phyloP scores from a whole-genome alignment of 805 yeast species.

The Candida chauliodis region DNA sequence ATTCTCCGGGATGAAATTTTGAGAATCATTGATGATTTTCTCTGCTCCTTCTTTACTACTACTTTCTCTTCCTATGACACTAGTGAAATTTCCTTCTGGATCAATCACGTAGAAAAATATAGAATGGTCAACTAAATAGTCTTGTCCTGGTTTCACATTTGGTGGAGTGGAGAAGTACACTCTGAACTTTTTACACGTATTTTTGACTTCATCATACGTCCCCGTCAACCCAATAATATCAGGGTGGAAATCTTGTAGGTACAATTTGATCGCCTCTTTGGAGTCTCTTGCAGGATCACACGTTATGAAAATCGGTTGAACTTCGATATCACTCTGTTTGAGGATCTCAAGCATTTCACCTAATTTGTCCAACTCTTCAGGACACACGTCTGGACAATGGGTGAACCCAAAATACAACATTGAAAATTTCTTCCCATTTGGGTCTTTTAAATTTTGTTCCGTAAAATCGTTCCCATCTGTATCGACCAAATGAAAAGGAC shows the following conservation, averaged over 20 bases:
- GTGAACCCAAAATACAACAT: slow-evolving; percentile 94
- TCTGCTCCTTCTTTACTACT: slow-evolving; percentile 74
- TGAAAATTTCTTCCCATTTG: slow-evolving; percentile 55
- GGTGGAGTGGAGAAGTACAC: slow-evolving; percentile 98
- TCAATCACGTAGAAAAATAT: slow-evolving; percentile 97
- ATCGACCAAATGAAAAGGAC: slow-evolving; percentile 75
- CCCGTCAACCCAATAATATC: slow-evolving; percentile 91
- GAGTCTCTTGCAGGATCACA: slow-evolving; percentile 96
- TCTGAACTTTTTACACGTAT: slow-evolving; percentile 81
- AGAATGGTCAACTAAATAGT: slow-evolving; percentile 94
- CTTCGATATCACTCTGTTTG: slow-evolving; percentile 51
- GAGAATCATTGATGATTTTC: slow-evolving; percentile 72
- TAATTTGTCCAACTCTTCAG: slow-evolving; percentile 93
- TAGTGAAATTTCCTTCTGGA: slow-evolving; percentile 94
- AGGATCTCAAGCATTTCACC: slow-evolving; percentile 67
- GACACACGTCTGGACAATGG: slow-evolving; percentile 98
- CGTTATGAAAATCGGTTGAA: slow-evolving; percentile 89
- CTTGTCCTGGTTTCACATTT: slow-evolving; percentile 91
- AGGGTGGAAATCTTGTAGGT: slow-evolving; percentile 86
- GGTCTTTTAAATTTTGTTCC: slow-evolving; percentile 65
- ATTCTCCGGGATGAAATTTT: slow-evolving; percentile 68
- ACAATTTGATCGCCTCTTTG: slow-evolving; percentile 79
- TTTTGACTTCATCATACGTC: slow-evolving; percentile 77
- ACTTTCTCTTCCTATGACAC: slow-evolving; percentile 89
- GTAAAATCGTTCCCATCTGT: slow-evolving; percentile 71